Evolutionary conservation across 352 stramenopile species (phyloP).

Genomic region (Plasmopara muralis): DNA sequence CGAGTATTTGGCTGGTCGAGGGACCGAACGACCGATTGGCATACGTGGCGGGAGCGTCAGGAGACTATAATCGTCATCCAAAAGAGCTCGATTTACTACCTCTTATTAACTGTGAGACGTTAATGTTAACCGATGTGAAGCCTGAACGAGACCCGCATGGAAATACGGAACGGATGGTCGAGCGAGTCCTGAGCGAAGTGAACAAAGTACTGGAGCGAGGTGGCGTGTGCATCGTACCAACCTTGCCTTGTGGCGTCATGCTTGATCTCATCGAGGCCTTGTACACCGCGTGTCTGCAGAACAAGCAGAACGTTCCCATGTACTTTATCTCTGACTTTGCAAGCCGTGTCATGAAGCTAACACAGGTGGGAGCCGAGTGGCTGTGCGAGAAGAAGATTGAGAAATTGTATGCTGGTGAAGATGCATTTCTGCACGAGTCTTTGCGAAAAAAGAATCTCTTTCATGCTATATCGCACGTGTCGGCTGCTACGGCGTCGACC

Average conservation of each 20-base stretch:
- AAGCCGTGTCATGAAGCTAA: slow-evolving; percentile 41
- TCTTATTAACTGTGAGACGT: slow-evolving; percentile 68
- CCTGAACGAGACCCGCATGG: slow-evolving; percentile 60
- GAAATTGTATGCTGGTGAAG: slow-evolving; percentile 63
- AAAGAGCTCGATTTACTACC: slow-evolving; percentile 74
- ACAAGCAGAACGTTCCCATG: slow-evolving; percentile 48
- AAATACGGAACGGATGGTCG: slow-evolving; percentile 66
- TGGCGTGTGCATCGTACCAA: slow-evolving; percentile 65
- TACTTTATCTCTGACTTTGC: slow-evolving; percentile 61
- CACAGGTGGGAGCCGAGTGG: slow-evolving; percentile 63
- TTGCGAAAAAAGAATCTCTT: slow-evolving; percentile 49
- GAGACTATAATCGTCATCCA: slow-evolving; percentile 79
- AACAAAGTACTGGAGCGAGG: slow-evolving; percentile 55
- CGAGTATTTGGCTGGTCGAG: slow-evolving; percentile 68
- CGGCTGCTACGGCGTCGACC: slow-evolving; percentile 31
- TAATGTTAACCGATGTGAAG: slow-evolving; percentile 75
- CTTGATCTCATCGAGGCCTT: slow-evolving; percentile 77
- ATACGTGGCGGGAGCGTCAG: slow-evolving; percentile 69
- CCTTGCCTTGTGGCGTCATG: slow-evolving; percentile 48
- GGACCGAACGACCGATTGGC: slow-evolving; percentile 58
- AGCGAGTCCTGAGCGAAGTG: slow-evolving; percentile 52
- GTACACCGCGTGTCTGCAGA: slow-evolving; percentile 39
- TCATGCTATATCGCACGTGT: slow-evolving; percentile 37
- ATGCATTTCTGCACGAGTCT: slow-evolving; percentile 58
- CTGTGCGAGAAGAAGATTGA: slow-evolving; percentile 81